Conservation (phyloP, 352 stramenopile species). For the Albugo candida region DNA sequence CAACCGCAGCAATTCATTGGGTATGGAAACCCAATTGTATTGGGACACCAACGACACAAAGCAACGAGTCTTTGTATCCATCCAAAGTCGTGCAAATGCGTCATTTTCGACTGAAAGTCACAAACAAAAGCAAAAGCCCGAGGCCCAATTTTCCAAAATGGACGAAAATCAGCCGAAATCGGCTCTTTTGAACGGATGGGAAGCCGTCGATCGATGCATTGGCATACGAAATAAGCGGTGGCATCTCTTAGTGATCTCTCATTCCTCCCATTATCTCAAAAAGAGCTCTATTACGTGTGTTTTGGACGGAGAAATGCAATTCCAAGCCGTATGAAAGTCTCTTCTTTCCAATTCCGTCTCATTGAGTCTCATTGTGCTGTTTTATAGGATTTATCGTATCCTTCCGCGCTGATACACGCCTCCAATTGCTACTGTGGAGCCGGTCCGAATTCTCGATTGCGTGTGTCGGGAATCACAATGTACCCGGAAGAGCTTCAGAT, state of each 20-base stretch:
- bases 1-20: constrained; percentile 43
- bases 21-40: constrained; percentile 48
- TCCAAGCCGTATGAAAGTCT: constrained; percentile 17
- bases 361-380: constrained; percentile 1
- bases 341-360: not conserved
- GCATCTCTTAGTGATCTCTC: constrained; percentile 53
- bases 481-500: constrained; percentile 53
- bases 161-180: constrained; percentile 2
- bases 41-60: constrained; percentile 16
- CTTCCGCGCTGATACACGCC: constrained; percentile 41
- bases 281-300: constrained; percentile 68
- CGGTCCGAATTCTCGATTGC: constrained; percentile 14
- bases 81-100: constrained; percentile 12
- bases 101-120: constrained; percentile 8
- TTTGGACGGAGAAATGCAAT: constrained; percentile 36
- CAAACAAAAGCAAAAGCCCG: constrained; percentile 1
- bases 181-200: constrained; percentile 20
- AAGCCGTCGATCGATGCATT: constrained; percentile 16
- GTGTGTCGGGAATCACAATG: constrained; percentile 55
- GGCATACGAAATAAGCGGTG: constrained; percentile 18
- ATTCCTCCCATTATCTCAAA: constrained; percentile 71
- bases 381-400: constrained; percentile 44
- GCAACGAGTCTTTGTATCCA: constrained; percentile 12
- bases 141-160: not conserved
- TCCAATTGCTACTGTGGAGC: constrained; percentile 57